Evolutionary conservation across 2,329 filamentous ascomycete species (phyloP), one percentile per base, ranked within the genome.

Genomic region (Neospermospora avenae): DNA sequence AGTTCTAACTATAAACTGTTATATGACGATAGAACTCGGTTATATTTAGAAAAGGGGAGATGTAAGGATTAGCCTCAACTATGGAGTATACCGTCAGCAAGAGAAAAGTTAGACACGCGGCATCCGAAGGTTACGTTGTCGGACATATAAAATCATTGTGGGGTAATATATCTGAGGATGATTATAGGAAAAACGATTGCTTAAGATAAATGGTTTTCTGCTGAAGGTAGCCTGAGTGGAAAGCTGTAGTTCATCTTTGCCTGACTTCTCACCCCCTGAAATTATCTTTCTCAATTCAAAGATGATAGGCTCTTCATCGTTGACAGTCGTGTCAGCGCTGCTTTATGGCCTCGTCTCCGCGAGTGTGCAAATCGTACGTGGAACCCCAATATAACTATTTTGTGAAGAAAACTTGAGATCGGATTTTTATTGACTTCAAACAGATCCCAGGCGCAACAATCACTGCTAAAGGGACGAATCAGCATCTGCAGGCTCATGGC

Each of bases 401-500:
- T 41, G 4, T 3, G 14, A n/a, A 16, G n/a, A 41, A 41, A 16
- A 41, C 18, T 7, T 41, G 4, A 5, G n/a, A 22, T 18, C 3
- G 2, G 5, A 41, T 18, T 6, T 18, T 25, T 7, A 4, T 41
- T 54, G 20, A 22, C 13, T 13, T 16, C 4, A 2, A n/a, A 35
- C 14, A 70, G 69, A 51, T 72, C 16, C 64, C 70, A 7, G 70
- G 70, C 5, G 67, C 70, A 58, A 71, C 70, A 16, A 65, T 66
- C 46, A 72, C 70, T 1, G 63, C 68, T 11, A 65, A 65, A 41
- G 70, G 69, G 11, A 66, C 67, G 4, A 77, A 80, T 52, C 77
- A 81, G 34, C 84, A 86, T 64, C 76, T 89, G 3, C 85, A 89
- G 75, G 86, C 86, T 0, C 86, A 89, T 67, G 86, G 86, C 1